phyloP scores from a whole-genome alignment of 768 basidiomycete genomes.

The Boletus pseudo-olivaceus region DNA sequence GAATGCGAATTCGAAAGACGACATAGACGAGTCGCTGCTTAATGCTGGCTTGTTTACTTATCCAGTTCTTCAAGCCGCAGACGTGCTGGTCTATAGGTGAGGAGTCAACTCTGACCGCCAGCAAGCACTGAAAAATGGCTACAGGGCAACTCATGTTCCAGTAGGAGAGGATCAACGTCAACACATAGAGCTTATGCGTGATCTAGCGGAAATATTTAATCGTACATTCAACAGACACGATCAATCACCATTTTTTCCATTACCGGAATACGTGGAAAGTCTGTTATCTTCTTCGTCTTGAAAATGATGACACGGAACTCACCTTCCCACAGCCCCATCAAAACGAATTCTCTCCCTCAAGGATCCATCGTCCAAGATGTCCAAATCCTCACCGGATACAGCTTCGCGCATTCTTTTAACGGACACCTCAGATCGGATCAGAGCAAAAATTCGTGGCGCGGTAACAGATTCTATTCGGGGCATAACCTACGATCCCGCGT shows the following conservation, averaged over 20 bases:
- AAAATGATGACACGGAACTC: neutral
- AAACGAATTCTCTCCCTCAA: slow-evolving; percentile 83
- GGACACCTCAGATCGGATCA: slow-evolving; percentile 60
- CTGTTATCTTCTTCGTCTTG: slow-evolving; percentile 25
- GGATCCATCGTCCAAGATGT: slow-evolving; percentile 89
- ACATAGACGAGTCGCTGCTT: slow-evolving; percentile 77
- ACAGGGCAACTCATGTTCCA: slow-evolving; percentile 86
- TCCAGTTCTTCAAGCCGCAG: slow-evolving; percentile 90
- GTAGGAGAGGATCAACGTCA: slow-evolving; percentile 97
- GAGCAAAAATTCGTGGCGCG: slow-evolving; percentile 69
- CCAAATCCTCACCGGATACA: slow-evolving; percentile 80
- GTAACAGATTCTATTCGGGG: slow-evolving; percentile 79
- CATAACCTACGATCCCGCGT: slow-evolving; percentile 75
- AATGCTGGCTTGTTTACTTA: slow-evolving; percentile 89
- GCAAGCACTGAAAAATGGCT: neutral
- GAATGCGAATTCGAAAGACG: slow-evolving; percentile 70
- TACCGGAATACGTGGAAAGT: slow-evolving; percentile 77
- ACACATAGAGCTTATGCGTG: slow-evolving; percentile 85
- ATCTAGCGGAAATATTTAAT: slow-evolving; percentile 83
- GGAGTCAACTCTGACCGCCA: slow-evolving; percentile 12
- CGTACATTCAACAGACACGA: slow-evolving; percentile 48
- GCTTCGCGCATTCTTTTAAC: slow-evolving; percentile 85
- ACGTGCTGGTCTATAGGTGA: slow-evolving; percentile 83
- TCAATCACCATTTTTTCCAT: slow-evolving; percentile 55
- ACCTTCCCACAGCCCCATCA: slow-evolving; percentile 55